A percentile compares a stretch with the other conserved stretches of the same genome.
Conservation (phyloP, 2,329 filamentous ascomycete genomes). For the Talaromyces sp. region DNA sequence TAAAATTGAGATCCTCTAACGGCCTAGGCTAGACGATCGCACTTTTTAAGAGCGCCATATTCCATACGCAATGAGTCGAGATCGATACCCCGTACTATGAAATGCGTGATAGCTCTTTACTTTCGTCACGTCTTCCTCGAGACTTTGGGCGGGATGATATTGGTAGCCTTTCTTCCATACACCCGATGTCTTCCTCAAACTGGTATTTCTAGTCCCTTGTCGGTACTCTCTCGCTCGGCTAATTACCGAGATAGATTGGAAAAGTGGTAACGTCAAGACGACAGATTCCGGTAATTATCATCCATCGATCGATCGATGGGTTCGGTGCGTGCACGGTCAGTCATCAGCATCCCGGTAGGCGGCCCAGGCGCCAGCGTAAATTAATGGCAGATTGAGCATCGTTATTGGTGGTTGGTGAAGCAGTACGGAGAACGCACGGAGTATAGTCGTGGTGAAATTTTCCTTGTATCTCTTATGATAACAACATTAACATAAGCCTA, state of each 20-base stretch:
- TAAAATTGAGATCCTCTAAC: constrained; percentile 9
- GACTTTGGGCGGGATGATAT: not conserved
- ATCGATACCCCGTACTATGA: not conserved
- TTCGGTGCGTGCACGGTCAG: constrained; percentile 11
- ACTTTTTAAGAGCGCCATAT: not conserved
- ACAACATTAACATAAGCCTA: not conserved
- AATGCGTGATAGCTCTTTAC: not conserved
- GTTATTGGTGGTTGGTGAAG: not conserved
- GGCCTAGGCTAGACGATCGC: constrained; percentile 6
- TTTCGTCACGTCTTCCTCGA: not conserved
- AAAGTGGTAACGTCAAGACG: not conserved
- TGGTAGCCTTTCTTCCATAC: not conserved
- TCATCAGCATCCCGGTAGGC: constrained; percentile 4
- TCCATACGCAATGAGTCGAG: not conserved
- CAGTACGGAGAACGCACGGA: not conserved
- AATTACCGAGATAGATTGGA: not conserved
- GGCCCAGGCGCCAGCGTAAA: constrained; percentile 4
- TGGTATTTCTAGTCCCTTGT: not conserved
- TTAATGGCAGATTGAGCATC: not conserved
- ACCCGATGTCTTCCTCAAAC: not conserved
- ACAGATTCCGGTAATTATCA: not conserved
- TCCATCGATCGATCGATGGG: constrained; percentile 10
- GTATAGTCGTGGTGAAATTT: not conserved
- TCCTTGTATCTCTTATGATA: not conserved
- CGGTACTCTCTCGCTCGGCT: not conserved